Base-by-base conservation (phyloP, 1,139 yeast species). In the Kodamaea sp. region DNA sequence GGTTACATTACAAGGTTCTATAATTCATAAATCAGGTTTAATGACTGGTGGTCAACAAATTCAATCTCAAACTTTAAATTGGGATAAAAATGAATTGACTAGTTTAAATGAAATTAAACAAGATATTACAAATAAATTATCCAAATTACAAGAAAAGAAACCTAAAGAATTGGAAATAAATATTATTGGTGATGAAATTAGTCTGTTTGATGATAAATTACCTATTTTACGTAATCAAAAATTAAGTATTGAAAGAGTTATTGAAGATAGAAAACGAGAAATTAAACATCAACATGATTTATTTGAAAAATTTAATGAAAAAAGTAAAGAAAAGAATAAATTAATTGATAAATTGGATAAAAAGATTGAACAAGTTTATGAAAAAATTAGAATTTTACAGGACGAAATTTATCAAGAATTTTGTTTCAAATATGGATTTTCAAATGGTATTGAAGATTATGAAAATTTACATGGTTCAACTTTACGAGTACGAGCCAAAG, bases 41-140 rank as follows among this genome's bases (percentile, higher is more conserved):
- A 87, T 92, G 95, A 85, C 97, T 9, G 97, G 97, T 62, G 97
- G 97, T 48, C 61, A 62, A 53, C 54, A 66, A 66, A 32, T 66
- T 50, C 50, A 72, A 60, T 42, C 63, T 63, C 55, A 61, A 0
- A 43, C 53, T 3, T 29, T 59, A 43, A 73, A 78, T 48, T 88
- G 96, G 96, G 89, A 83, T 54, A 87, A 84, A 52, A 75, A 77
- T 38, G 89, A 84, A 49, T 77, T 80, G 52, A 76, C 76, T 39
- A 67, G 72, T 24, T 67, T 89, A 47, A 73, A 67, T 39, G 73
- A 71, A 29, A 54, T 74, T 40, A 86, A 85, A 50, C 92, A 84
- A 34, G 79, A 79, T 11, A 61, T 87, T 26, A 57, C 73, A 11
- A 54, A 59, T n/a, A 72, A 81, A 44, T 61, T 88, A 31, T 67